A percentile compares a stretch with the other conserved stretches of the same genome.
These are phyloP conservation scores for Solanum pinnatisectum DNA, from an alignment of 257 asterid species.

Conservation along the genomic window DNA sequence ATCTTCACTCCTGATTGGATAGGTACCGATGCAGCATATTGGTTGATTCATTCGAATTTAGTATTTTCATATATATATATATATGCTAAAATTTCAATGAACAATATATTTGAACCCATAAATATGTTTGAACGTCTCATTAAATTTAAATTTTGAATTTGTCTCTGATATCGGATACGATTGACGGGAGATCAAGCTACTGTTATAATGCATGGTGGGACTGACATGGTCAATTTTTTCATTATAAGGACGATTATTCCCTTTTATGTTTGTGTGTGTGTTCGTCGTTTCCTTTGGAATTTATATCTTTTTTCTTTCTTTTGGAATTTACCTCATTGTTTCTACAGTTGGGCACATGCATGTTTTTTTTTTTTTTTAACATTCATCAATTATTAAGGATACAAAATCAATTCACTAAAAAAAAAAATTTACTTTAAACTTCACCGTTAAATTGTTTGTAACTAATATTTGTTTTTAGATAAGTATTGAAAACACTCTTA, in stretches of 20 bases:
- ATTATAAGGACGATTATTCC: constrained; percentile 46
- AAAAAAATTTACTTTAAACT: neutral
- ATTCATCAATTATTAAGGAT: neutral
- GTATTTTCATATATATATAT: neutral
- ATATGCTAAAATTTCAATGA: neutral
- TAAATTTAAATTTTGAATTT: neutral
- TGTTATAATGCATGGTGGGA: constrained; percentile 13
- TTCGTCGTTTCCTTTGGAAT: constrained; percentile 46
- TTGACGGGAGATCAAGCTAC: neutral
- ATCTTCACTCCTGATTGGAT: neutral
- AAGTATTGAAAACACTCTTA: neutral
- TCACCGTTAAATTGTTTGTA: neutral
- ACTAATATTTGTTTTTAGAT: neutral
- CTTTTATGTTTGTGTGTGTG: constrained; percentile 41
- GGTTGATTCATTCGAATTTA: neutral
- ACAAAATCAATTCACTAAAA: neutral
- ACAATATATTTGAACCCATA: neutral
- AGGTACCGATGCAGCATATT: neutral
- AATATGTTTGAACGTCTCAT: too few relatives aligned
- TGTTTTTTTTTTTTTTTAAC: neutral
- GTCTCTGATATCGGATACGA: neutral
- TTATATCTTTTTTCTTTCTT: neutral
- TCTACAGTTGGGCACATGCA: constrained; percentile 42
- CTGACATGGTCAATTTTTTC: constrained; percentile 11
- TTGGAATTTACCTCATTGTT: constrained; percentile 10